These are phyloP conservation scores for Apostasia ramifera DNA, from an alignment of 106 monocot genomes.

Conservation along the genomic window DNA sequence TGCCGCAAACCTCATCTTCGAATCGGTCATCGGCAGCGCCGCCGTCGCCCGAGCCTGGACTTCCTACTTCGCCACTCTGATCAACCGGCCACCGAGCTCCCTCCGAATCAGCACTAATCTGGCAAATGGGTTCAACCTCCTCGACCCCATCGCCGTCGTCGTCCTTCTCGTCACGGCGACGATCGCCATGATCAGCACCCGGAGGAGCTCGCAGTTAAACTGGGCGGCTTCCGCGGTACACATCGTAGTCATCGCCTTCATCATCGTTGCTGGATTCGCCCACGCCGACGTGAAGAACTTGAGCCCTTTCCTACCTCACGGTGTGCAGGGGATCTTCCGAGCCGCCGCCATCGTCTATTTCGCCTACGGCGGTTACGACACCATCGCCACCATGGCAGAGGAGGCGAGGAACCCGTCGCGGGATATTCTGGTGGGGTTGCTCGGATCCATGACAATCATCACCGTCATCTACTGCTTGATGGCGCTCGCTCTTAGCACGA, in stretches of 20 bases:
- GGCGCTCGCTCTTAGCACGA: conserved; percentile 58
- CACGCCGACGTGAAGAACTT: conserved; percentile 45
- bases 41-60: conserved; percentile 44
- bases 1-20: conserved; percentile 47
- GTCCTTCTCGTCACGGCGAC: conserved; percentile 30
- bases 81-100: conserved; percentile 19
- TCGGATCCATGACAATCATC: conserved; percentile 66
- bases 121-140: conserved; percentile 42
- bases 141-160: conserved; percentile 63
- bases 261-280: conserved; percentile 42
- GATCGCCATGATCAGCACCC: conserved; percentile 34
- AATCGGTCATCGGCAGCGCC: conserved; percentile 38
- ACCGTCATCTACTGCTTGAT: conserved; percentile 68
- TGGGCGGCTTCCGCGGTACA: conserved; percentile 40
- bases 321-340: conserved; percentile 47
- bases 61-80: conserved; percentile 33
- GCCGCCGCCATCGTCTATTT: conserved; percentile 68
- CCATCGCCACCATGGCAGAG: conserved; percentile 74
- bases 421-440: conserved; percentile 75
- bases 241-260: conserved; percentile 43
- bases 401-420: conserved; percentile 70
- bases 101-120: conserved; percentile 33
- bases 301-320: conserved; percentile 58
- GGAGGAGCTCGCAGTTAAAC: conserved; percentile 46
- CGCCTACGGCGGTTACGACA: conserved; percentile 77